These are phyloP conservation scores for Citropsis articulata DNA, from an alignment of 345 rosid species.

Conservation along the genomic window DNA sequence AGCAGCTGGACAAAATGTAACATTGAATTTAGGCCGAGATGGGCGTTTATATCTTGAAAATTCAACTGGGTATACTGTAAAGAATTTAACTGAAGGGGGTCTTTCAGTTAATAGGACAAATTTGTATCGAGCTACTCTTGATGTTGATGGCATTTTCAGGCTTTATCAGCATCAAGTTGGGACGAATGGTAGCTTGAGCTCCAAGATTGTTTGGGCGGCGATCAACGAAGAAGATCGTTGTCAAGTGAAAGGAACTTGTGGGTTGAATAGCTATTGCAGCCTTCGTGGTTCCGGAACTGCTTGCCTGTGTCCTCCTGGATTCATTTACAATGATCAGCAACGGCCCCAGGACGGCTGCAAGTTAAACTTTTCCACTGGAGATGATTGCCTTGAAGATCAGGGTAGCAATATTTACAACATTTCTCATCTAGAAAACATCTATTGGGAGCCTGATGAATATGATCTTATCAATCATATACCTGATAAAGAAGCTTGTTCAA, in stretches of 20 bases:
- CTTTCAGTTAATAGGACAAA: too few relatives aligned
- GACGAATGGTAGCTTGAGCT: too few relatives aligned
- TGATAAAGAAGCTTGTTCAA: not conserved
- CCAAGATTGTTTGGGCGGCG: not conserved
- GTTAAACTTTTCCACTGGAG: not conserved
- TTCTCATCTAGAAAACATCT: not conserved
- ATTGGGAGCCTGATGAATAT: not conserved
- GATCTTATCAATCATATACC: too few relatives aligned
- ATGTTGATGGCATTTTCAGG: too few relatives aligned
- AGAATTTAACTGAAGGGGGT: too few relatives aligned
- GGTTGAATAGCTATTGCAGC: not conserved
- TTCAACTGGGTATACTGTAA: not conserved
- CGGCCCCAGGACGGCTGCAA: not conserved
- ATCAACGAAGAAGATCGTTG: not conserved
- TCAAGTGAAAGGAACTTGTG: not conserved
- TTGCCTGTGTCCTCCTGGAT: slow-evolving; percentile 3
- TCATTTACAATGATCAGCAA: not conserved
- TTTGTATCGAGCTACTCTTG: too few relatives aligned
- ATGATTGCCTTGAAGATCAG: not conserved
- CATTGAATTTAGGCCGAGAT: not conserved
- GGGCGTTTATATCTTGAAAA: slow-evolving; percentile 22
- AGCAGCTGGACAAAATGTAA: not conserved
- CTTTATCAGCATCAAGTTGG: too few relatives aligned
- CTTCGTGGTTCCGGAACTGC: not conserved
- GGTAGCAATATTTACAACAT: not conserved